These are phyloP conservation scores for Phanerochaete sordida DNA, from an alignment of 768 basidiomycete species.

Conservation along the genomic window DNA sequence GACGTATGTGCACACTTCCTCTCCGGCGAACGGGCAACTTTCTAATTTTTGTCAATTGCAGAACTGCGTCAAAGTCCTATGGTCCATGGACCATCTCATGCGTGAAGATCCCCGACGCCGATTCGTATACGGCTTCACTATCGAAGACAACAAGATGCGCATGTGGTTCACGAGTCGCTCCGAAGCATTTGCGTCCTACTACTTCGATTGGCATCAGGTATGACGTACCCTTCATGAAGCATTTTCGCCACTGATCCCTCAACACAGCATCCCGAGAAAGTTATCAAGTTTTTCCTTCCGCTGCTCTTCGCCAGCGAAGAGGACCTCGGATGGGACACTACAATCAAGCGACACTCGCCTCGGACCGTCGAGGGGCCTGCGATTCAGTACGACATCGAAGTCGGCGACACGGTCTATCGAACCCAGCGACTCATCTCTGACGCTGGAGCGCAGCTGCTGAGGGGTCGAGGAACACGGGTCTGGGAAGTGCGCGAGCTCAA, in stretches of 20 bases:
- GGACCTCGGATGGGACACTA: constrained; percentile 7
- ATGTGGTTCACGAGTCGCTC: constrained; percentile 28
- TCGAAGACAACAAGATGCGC: constrained; percentile 23
- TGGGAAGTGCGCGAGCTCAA: not conserved
- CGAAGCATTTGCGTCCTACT: constrained; percentile 13
- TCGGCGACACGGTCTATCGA: not conserved
- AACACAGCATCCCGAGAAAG: not conserved
- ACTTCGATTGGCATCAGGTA: constrained; percentile 18
- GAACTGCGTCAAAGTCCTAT: constrained; percentile 19
- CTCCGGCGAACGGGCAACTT: too few species aligned
- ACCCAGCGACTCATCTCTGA: not conserved
- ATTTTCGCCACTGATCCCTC: too few species aligned
- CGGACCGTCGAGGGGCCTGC: not conserved
- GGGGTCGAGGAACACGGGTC: not conserved
- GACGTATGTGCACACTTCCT: not conserved
- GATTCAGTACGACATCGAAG: not conserved
- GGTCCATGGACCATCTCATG: constrained; percentile 22
- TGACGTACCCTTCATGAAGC: not conserved
- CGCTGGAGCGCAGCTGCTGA: not conserved
- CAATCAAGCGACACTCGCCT: not conserved
- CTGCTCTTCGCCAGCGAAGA: not conserved
- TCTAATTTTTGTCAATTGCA: too few species aligned
- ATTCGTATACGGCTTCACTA: constrained; percentile 25
- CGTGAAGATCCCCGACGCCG: constrained; percentile 23
- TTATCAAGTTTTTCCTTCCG: not conserved